Evolutionary conservation across 2,329 filamentous ascomycete genomes (phyloP).

Genomic region (Ceratocystis smalleyi): DNA sequence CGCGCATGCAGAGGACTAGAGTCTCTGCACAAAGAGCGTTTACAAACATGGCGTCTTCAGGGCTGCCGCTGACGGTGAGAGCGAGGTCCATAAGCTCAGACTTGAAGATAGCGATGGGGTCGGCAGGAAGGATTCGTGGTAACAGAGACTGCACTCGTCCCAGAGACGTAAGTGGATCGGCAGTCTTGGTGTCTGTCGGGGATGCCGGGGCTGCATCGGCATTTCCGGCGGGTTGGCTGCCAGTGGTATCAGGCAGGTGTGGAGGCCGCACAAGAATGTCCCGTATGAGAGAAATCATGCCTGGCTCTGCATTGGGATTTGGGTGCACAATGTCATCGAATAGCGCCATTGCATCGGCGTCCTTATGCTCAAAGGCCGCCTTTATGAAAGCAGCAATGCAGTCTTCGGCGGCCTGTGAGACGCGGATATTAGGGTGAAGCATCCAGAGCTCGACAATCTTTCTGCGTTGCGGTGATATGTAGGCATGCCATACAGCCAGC

Average conservation of each 20-base stretch:
- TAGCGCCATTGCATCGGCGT: neutral
- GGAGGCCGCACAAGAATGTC: neutral
- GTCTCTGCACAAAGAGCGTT: neutral
- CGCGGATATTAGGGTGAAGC: constrained; percentile 2
- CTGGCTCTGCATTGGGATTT: neutral
- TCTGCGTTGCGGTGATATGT: neutral
- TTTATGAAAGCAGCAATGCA: constrained; percentile 5
- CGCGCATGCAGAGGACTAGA: neutral
- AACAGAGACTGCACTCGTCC: constrained; percentile 7
- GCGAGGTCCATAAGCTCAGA: constrained; percentile 7
- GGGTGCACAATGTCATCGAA: neutral
- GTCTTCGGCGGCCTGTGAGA: constrained; percentile 7
- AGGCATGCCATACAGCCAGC: constrained; percentile 6
- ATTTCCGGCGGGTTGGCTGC: too few relatives aligned
- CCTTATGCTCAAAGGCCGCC: neutral
- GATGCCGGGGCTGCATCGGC: neutral
- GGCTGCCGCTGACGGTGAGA: neutral
- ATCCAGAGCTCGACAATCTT: constrained; percentile 14
- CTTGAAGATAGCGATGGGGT: constrained; percentile 3
- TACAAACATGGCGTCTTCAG: neutral
- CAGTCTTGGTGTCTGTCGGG: neutral
- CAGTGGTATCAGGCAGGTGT: neutral
- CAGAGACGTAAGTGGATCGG: neutral
- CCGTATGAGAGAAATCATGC: neutral
- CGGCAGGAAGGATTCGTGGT: neutral